phyloP scores from a whole-genome alignment of 169 alveolate genomes.

The Miamiensis avidus region DNA sequence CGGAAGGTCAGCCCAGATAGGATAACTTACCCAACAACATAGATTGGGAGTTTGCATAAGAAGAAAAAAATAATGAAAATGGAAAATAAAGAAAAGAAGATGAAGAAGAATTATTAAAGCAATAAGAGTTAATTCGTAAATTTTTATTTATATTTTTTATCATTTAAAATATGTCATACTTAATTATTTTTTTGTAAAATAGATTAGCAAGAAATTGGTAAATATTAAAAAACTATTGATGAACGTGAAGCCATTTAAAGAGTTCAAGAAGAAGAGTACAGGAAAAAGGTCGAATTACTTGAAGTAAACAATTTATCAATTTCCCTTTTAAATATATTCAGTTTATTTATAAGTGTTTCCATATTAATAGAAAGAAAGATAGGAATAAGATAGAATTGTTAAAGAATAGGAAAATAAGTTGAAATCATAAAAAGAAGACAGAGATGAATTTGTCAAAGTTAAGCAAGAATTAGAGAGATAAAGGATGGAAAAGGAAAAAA shows the following conservation, averaged over 20 bases:
- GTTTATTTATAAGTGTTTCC: no score
- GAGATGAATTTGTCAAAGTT: neutral
- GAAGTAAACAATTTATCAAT: no score
- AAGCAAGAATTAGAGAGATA: constrained; percentile 32
- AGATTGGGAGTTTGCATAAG: constrained; percentile 70
- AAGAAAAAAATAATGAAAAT: constrained; percentile 51
- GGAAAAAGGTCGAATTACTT: neutral
- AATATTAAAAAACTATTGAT: no score
- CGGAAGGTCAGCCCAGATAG: constrained; percentile 22
- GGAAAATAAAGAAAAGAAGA: constrained; percentile 45
- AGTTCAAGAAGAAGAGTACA: constrained; percentile 2
- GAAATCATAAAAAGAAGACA: constrained; percentile 10
- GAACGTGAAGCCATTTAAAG: no score
- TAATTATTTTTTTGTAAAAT: no score
- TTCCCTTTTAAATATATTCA: no score
- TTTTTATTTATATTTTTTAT: no score
- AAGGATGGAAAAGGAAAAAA: constrained; percentile 23
- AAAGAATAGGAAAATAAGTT: neutral
- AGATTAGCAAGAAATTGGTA: no score
- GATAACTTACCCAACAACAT: constrained; percentile 37
- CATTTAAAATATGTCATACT: no score
- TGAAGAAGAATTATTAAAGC: neutral
- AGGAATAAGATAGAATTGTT: neutral
- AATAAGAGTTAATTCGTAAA: no score
- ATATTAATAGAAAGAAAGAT: constrained; percentile 2